Percentiles rank a stretch among this genome's conserved stretches.
phyloP scores from a whole-genome alignment of 805 yeast species.

The Komagataella pastoris region DNA sequence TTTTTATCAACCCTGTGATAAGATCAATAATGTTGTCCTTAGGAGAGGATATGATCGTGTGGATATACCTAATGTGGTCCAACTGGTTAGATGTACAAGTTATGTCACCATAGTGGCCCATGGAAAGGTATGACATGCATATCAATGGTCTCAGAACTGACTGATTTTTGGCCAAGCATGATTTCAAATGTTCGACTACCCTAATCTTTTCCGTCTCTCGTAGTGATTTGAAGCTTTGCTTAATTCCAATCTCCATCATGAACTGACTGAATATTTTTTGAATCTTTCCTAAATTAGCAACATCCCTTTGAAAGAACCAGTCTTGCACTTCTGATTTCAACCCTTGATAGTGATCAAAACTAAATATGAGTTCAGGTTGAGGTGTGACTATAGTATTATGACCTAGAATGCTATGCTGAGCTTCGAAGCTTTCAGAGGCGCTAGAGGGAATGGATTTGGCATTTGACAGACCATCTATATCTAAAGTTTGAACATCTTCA shows the following conservation, averaged over 20 bases:
- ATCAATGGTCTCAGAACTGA: conserved; percentile 7
- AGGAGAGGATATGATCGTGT: conserved; percentile 1
- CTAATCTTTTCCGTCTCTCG: not conserved
- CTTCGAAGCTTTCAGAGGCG: not conserved
- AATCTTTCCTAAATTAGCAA: not conserved
- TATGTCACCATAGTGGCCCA: conserved; percentile 16
- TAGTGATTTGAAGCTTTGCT: not conserved
- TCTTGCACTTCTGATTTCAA: not conserved
- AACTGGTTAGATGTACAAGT: conserved; percentile 10
- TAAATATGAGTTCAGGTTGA: not conserved
- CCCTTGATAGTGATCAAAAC: not conserved
- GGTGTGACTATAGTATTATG: not conserved
- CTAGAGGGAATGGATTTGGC: not conserved
- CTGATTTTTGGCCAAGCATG: not conserved
- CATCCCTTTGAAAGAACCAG: not conserved
- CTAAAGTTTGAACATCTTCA: conserved; percentile 7
- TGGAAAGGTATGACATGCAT: conserved; percentile 13
- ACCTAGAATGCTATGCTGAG: not conserved
- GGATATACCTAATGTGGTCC: conserved; percentile 11
- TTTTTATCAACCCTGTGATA: not conserved
- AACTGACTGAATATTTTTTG: not conserved
- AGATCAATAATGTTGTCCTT: conserved; percentile 6
- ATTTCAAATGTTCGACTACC: not conserved
- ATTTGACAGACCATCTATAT: not conserved
- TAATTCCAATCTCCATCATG: not conserved